phyloP scores from a whole-genome alignment of 768 basidiomycete genomes.

The Roridomyces roridus region DNA sequence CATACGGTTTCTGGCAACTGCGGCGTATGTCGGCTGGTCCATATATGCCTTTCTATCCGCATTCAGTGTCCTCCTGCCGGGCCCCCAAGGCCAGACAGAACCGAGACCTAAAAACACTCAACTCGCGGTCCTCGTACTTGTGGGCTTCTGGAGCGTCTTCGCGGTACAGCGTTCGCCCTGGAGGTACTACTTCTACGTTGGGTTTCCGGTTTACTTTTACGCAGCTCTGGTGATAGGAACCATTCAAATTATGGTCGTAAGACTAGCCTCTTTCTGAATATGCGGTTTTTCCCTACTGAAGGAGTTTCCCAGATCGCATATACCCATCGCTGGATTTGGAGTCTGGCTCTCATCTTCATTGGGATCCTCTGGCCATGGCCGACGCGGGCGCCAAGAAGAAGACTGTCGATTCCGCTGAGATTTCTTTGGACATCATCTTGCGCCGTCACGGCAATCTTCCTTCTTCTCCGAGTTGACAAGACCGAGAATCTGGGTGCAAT shows the following conservation, averaged over 20 bases:
- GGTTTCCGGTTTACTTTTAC: constrained; percentile 79
- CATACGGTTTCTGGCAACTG: constrained; percentile 70
- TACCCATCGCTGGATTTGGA: constrained; percentile 75
- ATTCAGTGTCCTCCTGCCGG: constrained; percentile 50
- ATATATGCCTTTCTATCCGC: constrained; percentile 68
- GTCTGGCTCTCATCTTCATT: constrained; percentile 62
- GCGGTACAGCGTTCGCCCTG: constrained; percentile 68
- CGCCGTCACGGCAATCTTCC: constrained; percentile 66
- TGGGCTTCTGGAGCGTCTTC: constrained; percentile 57
- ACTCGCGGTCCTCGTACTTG: constrained; percentile 32
- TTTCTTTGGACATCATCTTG: constrained; percentile 58
- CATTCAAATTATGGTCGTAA: constrained; percentile 76
- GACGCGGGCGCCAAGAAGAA: constrained; percentile 47
- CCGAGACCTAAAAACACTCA: constrained; percentile 14
- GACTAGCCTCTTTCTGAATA: constrained; percentile 31
- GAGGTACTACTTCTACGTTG: constrained; percentile 77
- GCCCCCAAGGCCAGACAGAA: neutral
- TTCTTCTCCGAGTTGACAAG: constrained; percentile 75
- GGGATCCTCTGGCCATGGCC: constrained; percentile 70
- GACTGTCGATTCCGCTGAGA: constrained; percentile 33
- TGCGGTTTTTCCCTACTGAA: neutral
- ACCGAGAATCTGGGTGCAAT: constrained; percentile 63
- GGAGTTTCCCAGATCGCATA: constrained; percentile 82
- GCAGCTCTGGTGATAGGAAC: constrained; percentile 43
- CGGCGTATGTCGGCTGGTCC: constrained; percentile 82